Conservation (phyloP, 192 early-diverging fungal genomes). For the Jimgerdemannia flammicorona region DNA sequence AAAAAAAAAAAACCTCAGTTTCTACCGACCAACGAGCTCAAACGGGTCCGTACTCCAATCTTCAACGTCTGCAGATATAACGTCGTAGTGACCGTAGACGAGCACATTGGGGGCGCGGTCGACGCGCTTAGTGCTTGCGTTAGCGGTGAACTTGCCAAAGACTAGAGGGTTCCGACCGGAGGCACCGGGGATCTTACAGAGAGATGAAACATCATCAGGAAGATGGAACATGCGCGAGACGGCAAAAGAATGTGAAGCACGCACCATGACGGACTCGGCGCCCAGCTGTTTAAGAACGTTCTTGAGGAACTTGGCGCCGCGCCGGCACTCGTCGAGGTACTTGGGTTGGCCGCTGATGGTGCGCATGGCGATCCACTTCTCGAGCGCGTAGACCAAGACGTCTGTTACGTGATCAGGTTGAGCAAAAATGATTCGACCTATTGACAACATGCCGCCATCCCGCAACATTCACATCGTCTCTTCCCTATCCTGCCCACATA, state of each 20-base stretch:
- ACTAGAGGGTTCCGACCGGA: slow-evolving; percentile 66
- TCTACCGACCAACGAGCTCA: slow-evolving; percentile 29
- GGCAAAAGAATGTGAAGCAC: slow-evolving; percentile 21
- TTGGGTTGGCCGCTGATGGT: slow-evolving; percentile 66
- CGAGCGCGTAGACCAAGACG: slow-evolving; percentile 56
- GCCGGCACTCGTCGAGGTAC: slow-evolving; percentile 66
- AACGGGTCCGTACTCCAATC: slow-evolving; percentile 66
- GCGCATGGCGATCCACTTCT: slow-evolving; percentile 63
- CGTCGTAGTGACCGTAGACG: slow-evolving; percentile 82
- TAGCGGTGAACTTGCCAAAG: slow-evolving; percentile 56
- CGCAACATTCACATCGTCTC: no score
- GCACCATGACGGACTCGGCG: slow-evolving; percentile 43
- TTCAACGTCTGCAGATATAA: slow-evolving; percentile 64
- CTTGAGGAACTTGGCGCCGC: slow-evolving; percentile 70
- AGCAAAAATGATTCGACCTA: no score
- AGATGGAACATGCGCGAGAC: background rate
- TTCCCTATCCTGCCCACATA: no score
- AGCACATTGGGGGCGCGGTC: slow-evolving; percentile 38
- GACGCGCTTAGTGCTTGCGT: slow-evolving; percentile 15
- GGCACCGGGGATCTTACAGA: slow-evolving; percentile 47
- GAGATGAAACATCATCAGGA: background rate
- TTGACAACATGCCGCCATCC: no score
- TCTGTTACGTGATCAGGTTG: slow-evolving; percentile 15
- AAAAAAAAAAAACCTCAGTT: background rate
- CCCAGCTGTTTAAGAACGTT: slow-evolving; percentile 64